Evolutionary conservation across 495 filamentous ascomycete species (phyloP).

Genomic region (Parmelia sp.): DNA sequence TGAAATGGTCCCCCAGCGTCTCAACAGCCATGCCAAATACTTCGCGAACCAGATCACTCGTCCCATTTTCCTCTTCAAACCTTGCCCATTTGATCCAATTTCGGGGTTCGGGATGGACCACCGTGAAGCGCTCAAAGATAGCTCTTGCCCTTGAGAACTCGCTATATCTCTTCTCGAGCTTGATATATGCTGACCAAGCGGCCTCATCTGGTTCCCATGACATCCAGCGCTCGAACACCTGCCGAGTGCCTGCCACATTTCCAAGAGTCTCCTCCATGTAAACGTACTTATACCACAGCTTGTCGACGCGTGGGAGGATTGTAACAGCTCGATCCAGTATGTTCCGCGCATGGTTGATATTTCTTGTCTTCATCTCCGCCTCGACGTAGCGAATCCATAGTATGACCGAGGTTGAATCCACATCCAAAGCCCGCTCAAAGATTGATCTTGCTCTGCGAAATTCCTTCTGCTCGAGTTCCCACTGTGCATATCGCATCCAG

Average conservation of each 20-base stretch:
- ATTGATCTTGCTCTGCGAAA: slow-evolving; percentile 91
- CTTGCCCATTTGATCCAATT: slow-evolving; percentile 99
- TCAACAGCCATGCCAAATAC: slow-evolving; percentile 89
- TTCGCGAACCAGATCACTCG: slow-evolving; percentile 82
- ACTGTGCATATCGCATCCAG: slow-evolving; percentile 96
- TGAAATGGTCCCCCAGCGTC: slow-evolving; percentile 87
- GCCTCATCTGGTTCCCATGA: slow-evolving; percentile 95
- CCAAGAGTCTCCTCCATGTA: slow-evolving; percentile 97
- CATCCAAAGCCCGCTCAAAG: slow-evolving; percentile 93
- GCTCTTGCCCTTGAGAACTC: slow-evolving; percentile 79
- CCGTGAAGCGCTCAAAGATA: slow-evolving; percentile 85
- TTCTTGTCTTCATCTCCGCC: slow-evolving; percentile 90
- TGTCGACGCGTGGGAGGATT: slow-evolving; percentile 82
- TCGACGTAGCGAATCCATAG: slow-evolving; percentile 88
- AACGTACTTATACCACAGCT: slow-evolving; percentile 98
- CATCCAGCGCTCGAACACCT: slow-evolving; percentile 98
- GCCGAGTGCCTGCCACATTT: slow-evolving; percentile 85
- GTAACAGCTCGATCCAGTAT: slow-evolving; percentile 91
- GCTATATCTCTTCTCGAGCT: slow-evolving; percentile 88
- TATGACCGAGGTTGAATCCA: slow-evolving; percentile 76
- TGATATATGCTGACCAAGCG: slow-evolving; percentile 94
- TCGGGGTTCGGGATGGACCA: slow-evolving; percentile 88
- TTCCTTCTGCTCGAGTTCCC: slow-evolving; percentile 98
- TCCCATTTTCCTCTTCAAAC: slow-evolving; percentile 93
- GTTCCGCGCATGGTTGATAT: slow-evolving; percentile 97